Evolutionary conservation across 495 filamentous ascomycete genomes (phyloP).

Genomic region (Thermothielavioides terrestris): DNA sequence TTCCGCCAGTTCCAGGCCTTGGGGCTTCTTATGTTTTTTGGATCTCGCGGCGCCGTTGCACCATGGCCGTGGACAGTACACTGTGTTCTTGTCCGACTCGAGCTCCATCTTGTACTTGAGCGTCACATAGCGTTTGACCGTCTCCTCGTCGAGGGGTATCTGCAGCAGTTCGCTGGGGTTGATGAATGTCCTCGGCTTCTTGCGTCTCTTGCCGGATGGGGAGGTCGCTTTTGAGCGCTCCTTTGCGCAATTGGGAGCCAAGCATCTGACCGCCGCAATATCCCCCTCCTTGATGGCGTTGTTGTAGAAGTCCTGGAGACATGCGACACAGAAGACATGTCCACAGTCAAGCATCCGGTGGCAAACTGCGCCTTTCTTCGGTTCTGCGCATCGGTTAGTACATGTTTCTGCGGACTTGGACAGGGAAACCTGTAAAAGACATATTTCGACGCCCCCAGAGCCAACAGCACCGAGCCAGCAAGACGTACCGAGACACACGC

Average conservation of each 20-base stretch:
- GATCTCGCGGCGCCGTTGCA: conserved; percentile 86
- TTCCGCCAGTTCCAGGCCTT: conserved; percentile 40
- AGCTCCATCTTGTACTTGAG: conserved; percentile 87
- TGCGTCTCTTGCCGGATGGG: conserved; percentile 23
- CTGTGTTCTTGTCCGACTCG: conserved; percentile 80
- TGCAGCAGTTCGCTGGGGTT: conserved; percentile 82
- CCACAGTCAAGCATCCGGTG: conserved; percentile 69
- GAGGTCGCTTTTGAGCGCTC: conserved; percentile 34
- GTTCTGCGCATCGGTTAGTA: conserved; percentile 47
- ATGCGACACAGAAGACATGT: conserved; percentile 83
- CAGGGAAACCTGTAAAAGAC: too few species aligned
- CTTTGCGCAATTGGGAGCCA: conserved; percentile 66
- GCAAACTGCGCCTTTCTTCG: conserved; percentile 79
- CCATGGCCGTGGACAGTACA: conserved; percentile 93
- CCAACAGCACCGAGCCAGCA: background rate
- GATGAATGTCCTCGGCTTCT: conserved; percentile 53
- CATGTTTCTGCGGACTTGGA: too few species aligned
- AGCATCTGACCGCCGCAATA: conserved; percentile 65
- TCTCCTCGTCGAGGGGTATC: conserved; percentile 65
- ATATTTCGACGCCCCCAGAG: background rate
- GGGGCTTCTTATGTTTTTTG: conserved; percentile 65
- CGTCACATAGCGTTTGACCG: conserved; percentile 74
- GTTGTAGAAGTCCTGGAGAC: conserved; percentile 84
- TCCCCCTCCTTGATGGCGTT: conserved; percentile 79
- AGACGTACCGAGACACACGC: conserved; percentile 62